A percentile compares a stretch with the other conserved stretches of the same genome.
These are phyloP conservation scores for Cercospora berteroae DNA, from an alignment of 2,329 filamentous ascomycete genomes.

Conservation along the genomic window DNA sequence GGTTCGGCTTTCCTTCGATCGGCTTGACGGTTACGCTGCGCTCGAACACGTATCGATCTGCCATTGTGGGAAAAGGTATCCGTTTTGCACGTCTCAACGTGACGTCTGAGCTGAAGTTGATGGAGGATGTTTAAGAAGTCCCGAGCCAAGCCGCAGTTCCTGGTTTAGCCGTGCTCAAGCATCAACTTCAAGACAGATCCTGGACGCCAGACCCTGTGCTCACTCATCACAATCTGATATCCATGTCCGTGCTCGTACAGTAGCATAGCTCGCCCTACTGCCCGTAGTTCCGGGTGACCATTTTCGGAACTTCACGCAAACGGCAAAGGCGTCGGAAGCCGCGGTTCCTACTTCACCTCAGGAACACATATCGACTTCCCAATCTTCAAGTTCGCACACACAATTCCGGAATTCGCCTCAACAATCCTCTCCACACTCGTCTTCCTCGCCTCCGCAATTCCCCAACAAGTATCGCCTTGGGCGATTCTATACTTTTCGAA, in stretches of 20 bases:
- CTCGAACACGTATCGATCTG: neutral
- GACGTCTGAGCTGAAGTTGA: too few relatives aligned
- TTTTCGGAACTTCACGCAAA: neutral
- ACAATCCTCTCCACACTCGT: slow-evolving; percentile 16
- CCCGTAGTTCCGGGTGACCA: neutral
- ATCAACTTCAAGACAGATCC: neutral
- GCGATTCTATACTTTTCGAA: slow-evolving; percentile 15
- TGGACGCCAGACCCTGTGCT: neutral
- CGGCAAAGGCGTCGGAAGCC: neutral
- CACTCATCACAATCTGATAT: neutral
- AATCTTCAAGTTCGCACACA: slow-evolving; percentile 14
- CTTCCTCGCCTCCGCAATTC: slow-evolving; percentile 16
- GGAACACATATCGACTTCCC: slow-evolving; percentile 18
- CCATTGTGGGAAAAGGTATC: too few relatives aligned
- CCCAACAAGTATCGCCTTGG: slow-evolving; percentile 23
- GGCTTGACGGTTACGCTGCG: neutral
- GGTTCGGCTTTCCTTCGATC: neutral
- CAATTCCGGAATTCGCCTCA: slow-evolving; percentile 16
- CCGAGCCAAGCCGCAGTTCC: neutral
- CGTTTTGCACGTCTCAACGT: too few relatives aligned
- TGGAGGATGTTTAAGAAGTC: neutral
- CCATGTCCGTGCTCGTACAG: neutral
- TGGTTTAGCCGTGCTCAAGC: neutral
- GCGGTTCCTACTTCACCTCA: neutral
- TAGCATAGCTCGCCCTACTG: neutral